phyloP scores from a whole-genome alignment of 345 rosid species.

The Lenwebbia sp. region DNA sequence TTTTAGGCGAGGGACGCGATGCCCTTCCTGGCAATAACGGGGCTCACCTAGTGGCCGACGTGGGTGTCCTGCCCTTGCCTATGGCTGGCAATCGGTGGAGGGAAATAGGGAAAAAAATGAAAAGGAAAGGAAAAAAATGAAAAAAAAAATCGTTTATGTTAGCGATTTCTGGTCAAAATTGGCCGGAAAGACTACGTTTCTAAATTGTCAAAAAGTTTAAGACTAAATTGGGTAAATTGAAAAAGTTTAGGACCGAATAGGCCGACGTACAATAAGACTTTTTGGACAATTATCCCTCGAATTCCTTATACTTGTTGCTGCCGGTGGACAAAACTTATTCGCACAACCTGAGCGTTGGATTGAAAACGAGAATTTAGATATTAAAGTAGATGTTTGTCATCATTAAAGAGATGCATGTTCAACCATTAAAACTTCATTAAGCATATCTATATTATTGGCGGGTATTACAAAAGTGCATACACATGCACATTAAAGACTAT shows the following conservation, averaged over 20 bases:
- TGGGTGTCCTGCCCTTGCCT: background rate
- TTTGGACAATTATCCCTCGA: background rate
- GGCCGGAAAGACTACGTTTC: background rate
- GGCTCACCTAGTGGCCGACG: background rate
- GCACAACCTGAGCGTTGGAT: background rate
- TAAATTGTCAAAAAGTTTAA: background rate
- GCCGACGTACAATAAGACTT: background rate
- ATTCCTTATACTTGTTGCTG: background rate
- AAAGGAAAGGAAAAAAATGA: background rate
- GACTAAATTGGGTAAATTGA: background rate
- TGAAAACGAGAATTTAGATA: background rate
- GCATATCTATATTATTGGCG: background rate
- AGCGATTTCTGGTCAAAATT: background rate
- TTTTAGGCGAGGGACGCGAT: background rate
- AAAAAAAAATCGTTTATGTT: fast-evolving
- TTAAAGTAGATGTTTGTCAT: background rate
- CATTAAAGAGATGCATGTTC: background rate
- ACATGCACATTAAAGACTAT: background rate
- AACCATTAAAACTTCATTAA: background rate
- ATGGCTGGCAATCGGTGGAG: background rate
- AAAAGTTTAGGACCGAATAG: fast-evolving
- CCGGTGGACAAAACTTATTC: background rate
- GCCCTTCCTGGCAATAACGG: background rate
- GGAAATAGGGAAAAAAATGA: background rate
- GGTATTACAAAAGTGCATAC: background rate